These are phyloP conservation scores for Venturia oleaginea DNA, from an alignment of 2,329 filamentous ascomycete species.

Conservation along the genomic window DNA sequence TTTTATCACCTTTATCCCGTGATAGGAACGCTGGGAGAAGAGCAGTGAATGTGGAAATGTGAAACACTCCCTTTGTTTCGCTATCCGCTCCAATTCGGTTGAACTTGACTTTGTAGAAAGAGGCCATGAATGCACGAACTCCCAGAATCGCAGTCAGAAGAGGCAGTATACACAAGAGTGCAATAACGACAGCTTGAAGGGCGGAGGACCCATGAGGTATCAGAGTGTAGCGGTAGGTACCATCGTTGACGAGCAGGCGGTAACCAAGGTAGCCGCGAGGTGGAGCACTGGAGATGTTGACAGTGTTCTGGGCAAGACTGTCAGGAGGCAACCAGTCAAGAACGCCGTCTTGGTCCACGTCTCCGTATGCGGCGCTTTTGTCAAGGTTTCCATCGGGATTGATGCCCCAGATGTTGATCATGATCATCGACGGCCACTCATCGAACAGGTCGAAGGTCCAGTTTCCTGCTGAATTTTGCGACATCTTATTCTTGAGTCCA, in stretches of 20 bases:
- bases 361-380: constrained; percentile 49
- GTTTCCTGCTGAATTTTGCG: constrained; percentile 32
- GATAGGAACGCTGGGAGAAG: neutral
- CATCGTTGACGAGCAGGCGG: constrained; percentile 47
- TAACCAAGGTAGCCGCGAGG: constrained; percentile 47
- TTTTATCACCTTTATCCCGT: neutral
- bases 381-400: constrained; percentile 55
- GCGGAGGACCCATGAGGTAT: constrained; percentile 45
- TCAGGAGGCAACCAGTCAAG: constrained; percentile 54
- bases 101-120: constrained; percentile 56
- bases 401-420: constrained; percentile 59
- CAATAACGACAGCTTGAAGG: constrained; percentile 45
- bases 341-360: constrained; percentile 52
- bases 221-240: constrained; percentile 41
- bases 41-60: neutral
- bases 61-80: neutral
- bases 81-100: constrained; percentile 41
- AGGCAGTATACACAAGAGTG: constrained; percentile 47
- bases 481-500: constrained; percentile 46
- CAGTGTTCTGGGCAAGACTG: constrained; percentile 44
- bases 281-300: constrained; percentile 51
- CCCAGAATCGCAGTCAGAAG: constrained; percentile 40
- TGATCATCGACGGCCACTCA: constrained; percentile 54
- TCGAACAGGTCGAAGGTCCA: constrained; percentile 54
- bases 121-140: constrained; percentile 49